A percentile compares a stretch with the other conserved stretches of the same genome.
Conservation (phyloP, 768 basidiomycete species). For the Kwoniella heveanensis region DNA sequence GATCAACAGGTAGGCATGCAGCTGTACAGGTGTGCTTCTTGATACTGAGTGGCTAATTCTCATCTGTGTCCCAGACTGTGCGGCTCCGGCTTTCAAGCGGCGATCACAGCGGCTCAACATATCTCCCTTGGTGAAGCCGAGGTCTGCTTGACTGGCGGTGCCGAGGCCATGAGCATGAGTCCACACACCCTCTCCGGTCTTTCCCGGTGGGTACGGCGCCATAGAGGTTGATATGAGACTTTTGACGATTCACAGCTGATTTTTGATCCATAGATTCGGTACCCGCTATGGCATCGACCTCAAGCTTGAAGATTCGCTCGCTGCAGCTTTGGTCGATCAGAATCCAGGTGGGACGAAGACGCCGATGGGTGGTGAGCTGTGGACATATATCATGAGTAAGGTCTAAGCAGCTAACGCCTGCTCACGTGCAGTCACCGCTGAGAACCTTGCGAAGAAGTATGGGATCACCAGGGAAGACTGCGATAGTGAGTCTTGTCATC, state of each 20-base stretch:
- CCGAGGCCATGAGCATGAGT: slow-evolving; percentile 55
- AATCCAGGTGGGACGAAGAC: slow-evolving; percentile 54
- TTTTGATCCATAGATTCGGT: slow-evolving; percentile 43
- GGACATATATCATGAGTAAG: neutral
- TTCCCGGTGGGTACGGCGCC: slow-evolving; percentile 43
- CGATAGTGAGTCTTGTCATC: slow-evolving; percentile 43
- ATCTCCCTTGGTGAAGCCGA: slow-evolving; percentile 57
- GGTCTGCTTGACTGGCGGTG: slow-evolving; percentile 56
- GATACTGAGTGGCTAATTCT: neutral
- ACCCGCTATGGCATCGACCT: slow-evolving; percentile 57
- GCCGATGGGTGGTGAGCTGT: slow-evolving; percentile 53
- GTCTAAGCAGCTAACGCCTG: slow-evolving; percentile 9
- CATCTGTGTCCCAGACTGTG: slow-evolving; percentile 56
- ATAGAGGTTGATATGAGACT: too few species aligned
- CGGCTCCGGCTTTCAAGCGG: slow-evolving; percentile 57
- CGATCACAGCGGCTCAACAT: slow-evolving; percentile 57
- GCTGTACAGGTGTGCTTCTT: neutral
- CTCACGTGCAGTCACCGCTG: slow-evolving; percentile 52
- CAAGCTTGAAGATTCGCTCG: slow-evolving; percentile 58
- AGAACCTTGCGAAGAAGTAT: slow-evolving; percentile 58
- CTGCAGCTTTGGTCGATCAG: slow-evolving; percentile 56
- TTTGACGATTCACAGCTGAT: neutral
- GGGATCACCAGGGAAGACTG: slow-evolving; percentile 57
- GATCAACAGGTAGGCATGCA: slow-evolving; percentile 52
- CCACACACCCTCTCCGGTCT: slow-evolving; percentile 55